Base-by-base conservation (phyloP, 345 rosid species). In the Aquilaria yunnanensis region DNA sequence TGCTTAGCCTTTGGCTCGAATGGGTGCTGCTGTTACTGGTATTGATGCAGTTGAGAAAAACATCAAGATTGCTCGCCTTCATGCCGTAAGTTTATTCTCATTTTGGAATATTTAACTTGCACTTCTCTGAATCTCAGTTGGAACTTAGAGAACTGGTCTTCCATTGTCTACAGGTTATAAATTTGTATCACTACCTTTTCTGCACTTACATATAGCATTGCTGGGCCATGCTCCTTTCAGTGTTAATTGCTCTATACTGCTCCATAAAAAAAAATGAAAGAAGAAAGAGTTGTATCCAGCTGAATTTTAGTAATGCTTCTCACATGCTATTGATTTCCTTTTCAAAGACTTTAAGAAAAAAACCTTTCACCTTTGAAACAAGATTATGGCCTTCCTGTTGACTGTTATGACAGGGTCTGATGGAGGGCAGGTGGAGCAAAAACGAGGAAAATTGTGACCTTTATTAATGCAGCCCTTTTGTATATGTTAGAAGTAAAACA, bases 21-120 rank as follows among this genome's bases (percentile, higher is more conserved):
- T 94, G 95, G 97, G 99, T 74, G 99, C 99, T 67, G 75, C 81
- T 59, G 96, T 94, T 60, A 88, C 91, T 12, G 97, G 97, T 54
- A 54, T 94, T 60, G 99, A 94, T 84, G 97, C 97, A 32, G 87
- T 87, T 65, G 96, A 90, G 69, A 91, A 91, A 75, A 91, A 91
- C 76, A 67, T 88, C 75, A 86, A 86, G 75, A 86, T 94, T 62
- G 99, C 99, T 45, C 81, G 83, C 50, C 76, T 90, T 77, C 99
- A 94, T 57, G 93, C 97, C 73, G 99, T 94, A 94, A 68, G 78
- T 60, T 54, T 32, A 64, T 67, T 71, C 46, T 64, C 14, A 8
- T 60, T 66, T 52, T 32, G 49, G 59, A 13, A 16, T 16, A 67
- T 66, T 51, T 51, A 51, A 51, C 1, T 2, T 51, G 12, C 54